These are phyloP conservation scores for Polyporus tsugae DNA, from an alignment of 1,284 basidiomycete species.

Conservation along the genomic window DNA sequence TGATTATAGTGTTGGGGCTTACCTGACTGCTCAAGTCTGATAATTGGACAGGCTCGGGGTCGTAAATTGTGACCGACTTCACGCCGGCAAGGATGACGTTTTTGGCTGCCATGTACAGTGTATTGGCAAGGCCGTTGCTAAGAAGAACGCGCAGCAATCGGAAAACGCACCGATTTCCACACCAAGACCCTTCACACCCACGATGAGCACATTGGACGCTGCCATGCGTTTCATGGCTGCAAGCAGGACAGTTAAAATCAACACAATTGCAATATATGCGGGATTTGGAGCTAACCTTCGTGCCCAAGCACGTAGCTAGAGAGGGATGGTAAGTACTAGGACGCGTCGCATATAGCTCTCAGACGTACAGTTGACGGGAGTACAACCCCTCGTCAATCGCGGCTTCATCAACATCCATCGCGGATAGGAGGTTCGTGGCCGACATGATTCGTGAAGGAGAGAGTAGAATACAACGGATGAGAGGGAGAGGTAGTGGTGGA, in stretches of 20 bases:
- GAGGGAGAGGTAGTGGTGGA: slow-evolving; percentile 21
- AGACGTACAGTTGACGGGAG: slow-evolving; percentile 91
- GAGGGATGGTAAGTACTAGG: slow-evolving; percentile 35
- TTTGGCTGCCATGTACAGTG: slow-evolving; percentile 76
- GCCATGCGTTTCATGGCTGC: slow-evolving; percentile 99
- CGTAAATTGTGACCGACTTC: slow-evolving; percentile 96
- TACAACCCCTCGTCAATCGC: slow-evolving; percentile 93
- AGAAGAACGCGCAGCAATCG: slow-evolving; percentile 11
- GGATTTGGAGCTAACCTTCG: slow-evolving; percentile 68
- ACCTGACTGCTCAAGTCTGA: slow-evolving; percentile 95
- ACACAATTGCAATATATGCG: background rate
- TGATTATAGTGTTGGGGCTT: slow-evolving; percentile 36
- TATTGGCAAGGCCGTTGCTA: slow-evolving; percentile 3
- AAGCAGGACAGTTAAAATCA: slow-evolving; percentile 16
- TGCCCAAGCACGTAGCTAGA: slow-evolving; percentile 93
- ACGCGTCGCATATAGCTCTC: slow-evolving; percentile 26
- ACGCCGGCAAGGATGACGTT: slow-evolving; percentile 96
- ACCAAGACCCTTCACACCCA: slow-evolving; percentile 93
- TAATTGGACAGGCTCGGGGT: slow-evolving; percentile 88
- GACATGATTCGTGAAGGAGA: slow-evolving; percentile 53
- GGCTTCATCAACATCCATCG: slow-evolving; percentile 87
- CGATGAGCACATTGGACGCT: slow-evolving; percentile 92
- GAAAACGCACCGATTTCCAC: slow-evolving; percentile 88
- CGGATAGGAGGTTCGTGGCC: slow-evolving; percentile 55
- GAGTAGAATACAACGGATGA: slow-evolving; percentile 14